phyloP scores from a whole-genome alignment of 345 rosid species.

The Schrenkiella parvula region DNA sequence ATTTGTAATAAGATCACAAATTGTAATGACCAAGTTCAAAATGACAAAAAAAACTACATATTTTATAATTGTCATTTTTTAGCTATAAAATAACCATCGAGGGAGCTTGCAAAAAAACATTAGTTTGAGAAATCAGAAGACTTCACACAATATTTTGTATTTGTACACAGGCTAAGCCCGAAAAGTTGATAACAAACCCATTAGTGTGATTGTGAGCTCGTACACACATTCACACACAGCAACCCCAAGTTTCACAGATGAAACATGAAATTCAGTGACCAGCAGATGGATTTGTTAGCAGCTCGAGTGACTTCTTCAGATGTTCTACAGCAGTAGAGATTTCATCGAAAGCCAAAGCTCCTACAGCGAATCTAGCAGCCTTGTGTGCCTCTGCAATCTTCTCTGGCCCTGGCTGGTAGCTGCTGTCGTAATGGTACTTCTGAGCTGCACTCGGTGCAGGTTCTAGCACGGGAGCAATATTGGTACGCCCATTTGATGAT shows the following conservation, averaged over 20 bases:
- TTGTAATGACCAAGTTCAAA: too few species aligned
- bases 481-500: constrained; percentile 38
- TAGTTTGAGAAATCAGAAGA: not conserved
- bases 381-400: constrained; percentile 90
- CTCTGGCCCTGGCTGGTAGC: constrained; percentile 84
- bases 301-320: constrained; percentile 77
- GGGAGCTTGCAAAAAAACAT: not conserved
- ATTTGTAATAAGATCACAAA: too few species aligned
- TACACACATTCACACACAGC: not conserved
- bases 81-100: not conserved
- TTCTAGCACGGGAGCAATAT: constrained; percentile 40
- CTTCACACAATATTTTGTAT: not conserved
- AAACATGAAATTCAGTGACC: constrained; percentile 23
- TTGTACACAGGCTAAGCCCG: constrained; percentile 16
- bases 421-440: constrained; percentile 66
- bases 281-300: constrained; percentile 41
- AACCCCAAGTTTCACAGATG: constrained; percentile 7
- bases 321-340: constrained; percentile 77
- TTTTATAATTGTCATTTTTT: not conserved
- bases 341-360: constrained; percentile 95
- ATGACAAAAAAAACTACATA: too few species aligned
- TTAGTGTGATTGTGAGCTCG: not conserved
- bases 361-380: constrained; percentile 97
- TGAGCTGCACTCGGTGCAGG: constrained; percentile 41
- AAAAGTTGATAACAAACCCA: not conserved